Base-by-base conservation (phyloP, 2,329 filamentous ascomycete species). In the Pestalotiopsis sp. region DNA sequence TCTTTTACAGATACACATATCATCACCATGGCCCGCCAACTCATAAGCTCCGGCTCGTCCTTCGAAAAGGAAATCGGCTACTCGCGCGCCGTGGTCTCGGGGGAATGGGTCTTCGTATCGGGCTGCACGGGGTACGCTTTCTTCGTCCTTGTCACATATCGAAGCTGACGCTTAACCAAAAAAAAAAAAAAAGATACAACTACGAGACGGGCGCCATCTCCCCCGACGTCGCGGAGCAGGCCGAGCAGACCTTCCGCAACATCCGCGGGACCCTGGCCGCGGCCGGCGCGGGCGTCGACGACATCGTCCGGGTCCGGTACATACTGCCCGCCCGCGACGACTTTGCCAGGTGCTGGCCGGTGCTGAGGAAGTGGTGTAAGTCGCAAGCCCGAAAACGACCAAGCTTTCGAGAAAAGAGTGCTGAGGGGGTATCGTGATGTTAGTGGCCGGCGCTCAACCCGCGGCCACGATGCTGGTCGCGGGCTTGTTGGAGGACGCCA, bases 61-160 rank as follows among this genome's bases (percentile, higher is more conserved):
- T 88, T 88, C 70, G 86, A 88, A 75, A 78, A 78, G 31, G 79
- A 84, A 70, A 88, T 88, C 66, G 85, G 84, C 64, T 88, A 88
- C 75, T 87, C 86, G 38, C 81, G 86, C 63, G 86, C 86, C 45
- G 85, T 88, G 3, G 80, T 86, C 20, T 77, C 80, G 1, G 85
- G 84, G 12, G 84, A 85, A 64, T 85, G 83, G 80, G 77, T 88
- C 12, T 83, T 87, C 68, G 84, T 88, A 3, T 87, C 86, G 2
- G 86, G 86, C 0, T 87, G 85, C 49, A 88, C 86, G 2, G 86
- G 86, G 85, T 86, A 72, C 66, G 25, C 25, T 27, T 27, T n/a
- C n/a, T n/a, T n/a, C n/a, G n/a, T n/a, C n/a, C n/a, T n/a, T n/a
- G n/a, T n/a, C n/a, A n/a, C n/a, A n/a, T n/a, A n/a, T n/a, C n/a